Percentiles rank a stretch among this genome's conserved stretches.
phyloP scores from a whole-genome alignment of 2,329 filamentous ascomycete species.

The Pestalotiopsis sp. region DNA sequence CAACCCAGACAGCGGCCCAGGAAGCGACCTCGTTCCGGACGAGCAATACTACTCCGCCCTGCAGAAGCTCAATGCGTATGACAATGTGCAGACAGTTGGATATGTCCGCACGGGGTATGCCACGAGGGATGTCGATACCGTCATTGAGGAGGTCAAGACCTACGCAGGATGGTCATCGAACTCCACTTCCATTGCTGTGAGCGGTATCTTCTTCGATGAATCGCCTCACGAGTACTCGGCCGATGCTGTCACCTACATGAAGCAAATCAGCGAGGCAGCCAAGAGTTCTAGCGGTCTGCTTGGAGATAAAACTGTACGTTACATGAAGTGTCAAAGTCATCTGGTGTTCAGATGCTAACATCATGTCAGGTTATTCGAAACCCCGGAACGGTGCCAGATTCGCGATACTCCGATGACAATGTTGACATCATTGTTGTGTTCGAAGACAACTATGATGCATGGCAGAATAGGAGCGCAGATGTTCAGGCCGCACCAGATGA shows the following conservation, averaged over 20 bases:
- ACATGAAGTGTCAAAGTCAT: not conserved
- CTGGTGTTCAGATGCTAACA: not conserved
- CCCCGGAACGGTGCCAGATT: not conserved
- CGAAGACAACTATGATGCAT: not conserved
- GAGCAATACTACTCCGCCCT: not conserved
- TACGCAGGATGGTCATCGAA: slow-evolving; percentile 5
- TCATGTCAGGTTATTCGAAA: slow-evolving; percentile 1
- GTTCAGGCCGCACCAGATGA: not conserved
- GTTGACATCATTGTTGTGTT: slow-evolving; percentile 3
- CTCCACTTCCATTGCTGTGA: not conserved
- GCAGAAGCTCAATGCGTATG: not conserved
- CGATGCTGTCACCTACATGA: not conserved
- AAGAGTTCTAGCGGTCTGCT: not conserved
- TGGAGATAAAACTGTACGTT: not conserved
- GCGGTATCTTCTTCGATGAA: slow-evolving; percentile 6
- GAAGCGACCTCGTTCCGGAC: not conserved
- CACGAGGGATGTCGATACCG: not conserved
- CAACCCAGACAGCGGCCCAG: not conserved
- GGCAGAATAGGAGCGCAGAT: not conserved
- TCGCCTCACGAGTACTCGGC: not conserved
- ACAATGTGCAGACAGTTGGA: not conserved
- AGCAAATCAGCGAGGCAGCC: not conserved
- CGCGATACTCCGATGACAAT: not conserved
- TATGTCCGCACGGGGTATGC: slow-evolving; percentile 1
- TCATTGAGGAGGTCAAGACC: not conserved